Conservation (phyloP, 2,329 filamentous ascomycete genomes). For the Exophiala mesophila region DNA sequence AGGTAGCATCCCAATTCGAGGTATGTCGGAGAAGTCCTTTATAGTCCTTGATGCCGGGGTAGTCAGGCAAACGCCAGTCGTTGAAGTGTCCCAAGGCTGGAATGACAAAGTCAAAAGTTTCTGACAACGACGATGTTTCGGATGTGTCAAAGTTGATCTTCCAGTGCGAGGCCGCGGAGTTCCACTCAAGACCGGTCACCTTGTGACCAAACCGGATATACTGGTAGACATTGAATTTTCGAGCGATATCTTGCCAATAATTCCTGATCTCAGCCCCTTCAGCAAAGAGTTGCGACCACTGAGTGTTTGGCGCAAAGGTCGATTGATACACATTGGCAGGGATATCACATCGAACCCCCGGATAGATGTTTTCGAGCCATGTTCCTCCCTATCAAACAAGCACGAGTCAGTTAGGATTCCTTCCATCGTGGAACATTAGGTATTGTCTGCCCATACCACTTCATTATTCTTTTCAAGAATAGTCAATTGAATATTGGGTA, state of each 20-base stretch:
- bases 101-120: conserved; percentile 53
- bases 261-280: conserved; percentile 23
- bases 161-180: conserved; percentile 30
- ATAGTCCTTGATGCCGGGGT: conserved; percentile 27
- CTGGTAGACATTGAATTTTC: conserved; percentile 41
- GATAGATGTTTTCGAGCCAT: conserved; percentile 33
- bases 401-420: conserved; percentile 22
- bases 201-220: conserved; percentile 55
- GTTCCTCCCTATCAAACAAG: conserved; percentile 35
- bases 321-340: conserved; percentile 25
- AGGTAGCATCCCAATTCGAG: conserved; percentile 46
- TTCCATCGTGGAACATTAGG: conserved; percentile 21
- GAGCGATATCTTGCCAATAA: conserved; percentile 22
- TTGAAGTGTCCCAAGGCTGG: conserved; percentile 56
- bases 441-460: conserved; percentile 9
- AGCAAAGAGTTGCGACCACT: conserved; percentile 26
- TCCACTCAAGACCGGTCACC: conserved; percentile 52
- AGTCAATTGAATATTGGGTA: conserved; percentile 29
- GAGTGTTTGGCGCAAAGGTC: conserved; percentile 23
- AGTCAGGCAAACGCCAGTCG: conserved; percentile 25
- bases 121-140: not conserved
- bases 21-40: conserved; percentile 37
- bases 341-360: conserved; percentile 27
- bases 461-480: conserved; percentile 24
- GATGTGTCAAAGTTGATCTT: not conserved